Conservation (phyloP, 164 flowering plant genomes). For the Hamamelis virginiana region DNA sequence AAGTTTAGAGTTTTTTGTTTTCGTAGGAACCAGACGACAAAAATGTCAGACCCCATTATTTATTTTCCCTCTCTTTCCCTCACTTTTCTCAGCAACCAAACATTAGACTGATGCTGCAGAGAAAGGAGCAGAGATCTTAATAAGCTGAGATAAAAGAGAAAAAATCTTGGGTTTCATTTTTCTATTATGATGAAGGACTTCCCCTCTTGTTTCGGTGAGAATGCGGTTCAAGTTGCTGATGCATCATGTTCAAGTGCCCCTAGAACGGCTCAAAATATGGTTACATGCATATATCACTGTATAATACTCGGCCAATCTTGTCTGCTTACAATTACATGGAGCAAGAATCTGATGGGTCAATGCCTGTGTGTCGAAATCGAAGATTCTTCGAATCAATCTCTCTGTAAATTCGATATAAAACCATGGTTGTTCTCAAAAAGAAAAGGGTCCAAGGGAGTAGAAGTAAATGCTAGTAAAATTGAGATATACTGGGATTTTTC, state of each 20-base stretch:
- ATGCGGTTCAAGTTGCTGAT: conserved; percentile 23
- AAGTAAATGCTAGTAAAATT: background rate
- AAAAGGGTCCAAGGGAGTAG: conserved; percentile 2
- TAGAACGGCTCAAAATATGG: conserved; percentile 30
- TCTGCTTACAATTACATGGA: conserved; percentile 25
- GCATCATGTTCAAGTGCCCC: conserved; percentile 18
- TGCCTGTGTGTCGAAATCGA: conserved; percentile 28
- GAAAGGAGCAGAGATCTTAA: background rate
- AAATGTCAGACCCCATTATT: too few relatives aligned
- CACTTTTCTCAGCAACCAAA: background rate
- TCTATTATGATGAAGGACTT: conserved; percentile 19
- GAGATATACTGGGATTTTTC: conserved; percentile 20
- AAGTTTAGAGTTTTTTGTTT: too few relatives aligned
- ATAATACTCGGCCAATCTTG: conserved; percentile 26
- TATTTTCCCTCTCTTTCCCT: background rate
- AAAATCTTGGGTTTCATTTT: background rate
- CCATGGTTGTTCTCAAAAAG: conserved; percentile 26
- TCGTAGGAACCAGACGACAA: too few relatives aligned
- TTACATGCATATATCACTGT: conserved; percentile 27
- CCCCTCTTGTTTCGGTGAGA: conserved; percentile 26
- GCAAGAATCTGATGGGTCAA: conserved; percentile 35
- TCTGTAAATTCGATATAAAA: conserved; percentile 31
- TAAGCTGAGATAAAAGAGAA: background rate
- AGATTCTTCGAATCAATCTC: conserved; percentile 20
- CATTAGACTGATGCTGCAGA: background rate